A percentile compares a stretch with the other conserved stretches of the same genome.
These are phyloP conservation scores for Pseudopithomyces maydicus DNA, from an alignment of 2,329 filamentous ascomycete species.

Conservation along the genomic window DNA sequence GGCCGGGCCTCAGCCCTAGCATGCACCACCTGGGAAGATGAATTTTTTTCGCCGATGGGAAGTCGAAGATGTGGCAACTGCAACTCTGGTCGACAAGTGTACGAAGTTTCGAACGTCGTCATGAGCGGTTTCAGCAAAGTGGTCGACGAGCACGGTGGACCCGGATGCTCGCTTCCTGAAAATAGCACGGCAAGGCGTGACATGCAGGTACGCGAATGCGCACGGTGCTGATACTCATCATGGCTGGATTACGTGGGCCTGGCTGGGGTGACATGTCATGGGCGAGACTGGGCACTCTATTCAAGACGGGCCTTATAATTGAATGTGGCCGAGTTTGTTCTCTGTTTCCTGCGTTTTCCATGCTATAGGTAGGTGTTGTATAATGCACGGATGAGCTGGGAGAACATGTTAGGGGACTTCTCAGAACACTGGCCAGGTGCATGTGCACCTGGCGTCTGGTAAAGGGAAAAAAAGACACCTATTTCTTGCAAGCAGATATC, in stretches of 20 bases:
- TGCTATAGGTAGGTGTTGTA: no score
- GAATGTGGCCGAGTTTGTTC: no score
- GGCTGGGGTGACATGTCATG: neutral
- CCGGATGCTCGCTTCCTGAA: neutral
- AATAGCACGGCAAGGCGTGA: neutral
- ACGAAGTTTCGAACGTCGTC: neutral
- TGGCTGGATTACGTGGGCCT: neutral
- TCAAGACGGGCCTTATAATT: neutral
- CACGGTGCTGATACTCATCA: neutral
- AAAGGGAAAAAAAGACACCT: no score
- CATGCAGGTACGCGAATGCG: slow-evolving; percentile 2
- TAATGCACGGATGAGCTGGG: no score
- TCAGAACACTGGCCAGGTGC: no score
- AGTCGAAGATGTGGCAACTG: no score
- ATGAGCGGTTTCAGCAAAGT: neutral
- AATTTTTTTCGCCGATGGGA: neutral
- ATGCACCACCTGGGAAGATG: neutral
- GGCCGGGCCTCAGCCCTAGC: neutral
- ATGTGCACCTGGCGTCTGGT: no score
- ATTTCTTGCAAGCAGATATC: no score
- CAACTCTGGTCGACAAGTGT: neutral
- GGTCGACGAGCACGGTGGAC: neutral
- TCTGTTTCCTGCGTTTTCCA: no score
- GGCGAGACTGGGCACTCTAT: neutral
- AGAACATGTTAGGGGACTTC: no score